Base-by-base conservation (phyloP, 169 alveolate species). In the Theileria annulata region DNA sequence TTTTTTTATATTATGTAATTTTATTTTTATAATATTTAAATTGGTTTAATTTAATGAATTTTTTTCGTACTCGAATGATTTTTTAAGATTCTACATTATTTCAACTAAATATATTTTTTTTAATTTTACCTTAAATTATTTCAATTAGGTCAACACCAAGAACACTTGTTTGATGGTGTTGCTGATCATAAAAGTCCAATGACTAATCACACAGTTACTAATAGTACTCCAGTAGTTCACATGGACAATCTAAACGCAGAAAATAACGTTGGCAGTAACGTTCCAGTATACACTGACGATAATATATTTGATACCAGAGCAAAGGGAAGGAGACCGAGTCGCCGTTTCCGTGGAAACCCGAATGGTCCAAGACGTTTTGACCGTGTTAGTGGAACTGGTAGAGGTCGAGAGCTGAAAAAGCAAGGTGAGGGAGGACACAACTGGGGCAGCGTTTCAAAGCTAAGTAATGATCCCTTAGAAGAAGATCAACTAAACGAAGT, bases 371-470 rank as follows among this genome's bases (percentile, higher is more conserved):
- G 83, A 70, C 28, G 47, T 3, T 75, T 69, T 27, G 83, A 75
- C 23, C 28, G 83, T 3, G 19, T 37, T 19, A 75, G 83, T 27
- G 83, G 83, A 1, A 75, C 83, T 15, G 83, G 83, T 25, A 21
- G 83, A 3, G 83, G 83, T 23, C 68, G 71, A 3, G 83, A 75
- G 71, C 68, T 75, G 9, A 75, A 75, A 19, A 75, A 75, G 23
- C 83, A 67, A 19, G 83, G 83, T 8, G 83, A 67, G 27, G 80
- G 83, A 33, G 82, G 83, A 35, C 83, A 71, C 75, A 75, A 75
- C 62, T 75, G 83, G 83, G 83, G 83, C 3, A 51, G 69, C 28
- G 51, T 25, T 30, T 33, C 82, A 71, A 48, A 71, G 25, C 84
- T 25, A 21, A 21, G 58, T 15, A 23, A 15, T 15, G 31, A n/a